phyloP scores from a whole-genome alignment of 2,329 filamentous ascomycete genomes.

The Pseudogymnoascus sp. region DNA sequence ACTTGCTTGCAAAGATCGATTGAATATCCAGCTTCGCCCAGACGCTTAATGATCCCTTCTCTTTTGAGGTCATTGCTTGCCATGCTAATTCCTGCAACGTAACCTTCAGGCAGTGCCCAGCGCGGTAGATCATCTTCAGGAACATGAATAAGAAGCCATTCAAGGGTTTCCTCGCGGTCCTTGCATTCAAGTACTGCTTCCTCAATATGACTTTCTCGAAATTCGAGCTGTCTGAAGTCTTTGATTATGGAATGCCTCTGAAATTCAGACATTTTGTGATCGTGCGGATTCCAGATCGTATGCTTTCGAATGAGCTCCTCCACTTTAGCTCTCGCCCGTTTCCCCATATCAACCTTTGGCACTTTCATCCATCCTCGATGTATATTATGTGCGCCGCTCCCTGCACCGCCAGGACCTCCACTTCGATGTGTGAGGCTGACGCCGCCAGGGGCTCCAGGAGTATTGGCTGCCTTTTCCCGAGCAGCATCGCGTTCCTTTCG shows the following conservation, averaged over 20 bases:
- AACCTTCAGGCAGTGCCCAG: constrained; percentile 87
- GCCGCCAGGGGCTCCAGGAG: constrained; percentile 46
- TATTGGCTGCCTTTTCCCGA: constrained; percentile 58
- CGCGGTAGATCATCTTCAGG: constrained; percentile 91
- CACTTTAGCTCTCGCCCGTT: constrained; percentile 65
- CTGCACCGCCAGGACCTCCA: constrained; percentile 31
- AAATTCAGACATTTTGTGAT: constrained; percentile 50
- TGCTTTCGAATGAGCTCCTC: constrained; percentile 71
- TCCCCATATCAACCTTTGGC: constrained; percentile 89
- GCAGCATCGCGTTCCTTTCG: constrained; percentile 59
- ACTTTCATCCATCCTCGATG: constrained; percentile 71
- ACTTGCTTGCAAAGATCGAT: constrained; percentile 72
- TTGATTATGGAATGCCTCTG: constrained; percentile 55
- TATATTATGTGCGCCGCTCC: constrained; percentile 31
- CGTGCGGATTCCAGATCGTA: constrained; percentile 80
- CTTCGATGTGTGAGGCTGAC: constrained; percentile 41
- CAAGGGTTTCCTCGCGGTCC: constrained; percentile 82
- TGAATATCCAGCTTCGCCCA: constrained; percentile 78
- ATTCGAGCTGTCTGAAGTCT: constrained; percentile 70
- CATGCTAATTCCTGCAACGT: constrained; percentile 81
- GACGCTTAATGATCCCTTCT: constrained; percentile 72
- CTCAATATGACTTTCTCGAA: constrained; percentile 79
- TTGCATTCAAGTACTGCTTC: constrained; percentile 84
- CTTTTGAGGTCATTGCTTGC: constrained; percentile 71
- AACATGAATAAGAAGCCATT: constrained; percentile 94